Conservation (phyloP, 441 rosid species). For the Corymbia citriodora region DNA sequence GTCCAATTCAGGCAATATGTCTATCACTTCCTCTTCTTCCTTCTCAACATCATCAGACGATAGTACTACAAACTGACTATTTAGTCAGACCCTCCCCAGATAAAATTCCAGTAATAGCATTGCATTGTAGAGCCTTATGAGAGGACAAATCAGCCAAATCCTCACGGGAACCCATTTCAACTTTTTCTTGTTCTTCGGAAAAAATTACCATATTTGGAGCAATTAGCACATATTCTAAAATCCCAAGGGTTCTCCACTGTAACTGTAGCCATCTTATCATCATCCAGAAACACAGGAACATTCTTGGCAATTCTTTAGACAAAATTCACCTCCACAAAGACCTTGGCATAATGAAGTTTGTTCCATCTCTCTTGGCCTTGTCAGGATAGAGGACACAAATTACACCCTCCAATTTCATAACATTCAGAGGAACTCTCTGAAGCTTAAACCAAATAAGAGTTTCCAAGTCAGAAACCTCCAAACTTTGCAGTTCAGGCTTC, state of each 20-base stretch:
- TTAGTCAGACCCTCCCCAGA: not conserved
- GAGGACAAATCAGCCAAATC: not conserved
- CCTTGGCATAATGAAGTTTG: not conserved
- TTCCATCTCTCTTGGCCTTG: not conserved
- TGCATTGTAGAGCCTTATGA: not conserved
- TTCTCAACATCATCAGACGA: not conserved
- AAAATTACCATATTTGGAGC: not conserved
- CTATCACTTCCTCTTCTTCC: not conserved
- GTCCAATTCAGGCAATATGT: not conserved
- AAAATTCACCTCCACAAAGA: not conserved
- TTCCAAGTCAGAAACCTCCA: not conserved
- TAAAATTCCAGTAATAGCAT: not conserved
- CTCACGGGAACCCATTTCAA: not conserved
- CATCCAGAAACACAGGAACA: not conserved
- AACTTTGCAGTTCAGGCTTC: not conserved
- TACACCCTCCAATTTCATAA: not conserved
- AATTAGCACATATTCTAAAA: not conserved
- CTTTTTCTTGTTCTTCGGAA: not conserved
- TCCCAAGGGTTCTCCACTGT: not conserved
- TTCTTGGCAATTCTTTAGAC: not conserved
- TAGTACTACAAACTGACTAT: not conserved
- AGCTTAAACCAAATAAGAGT: not conserved
- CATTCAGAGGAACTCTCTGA: not conserved
- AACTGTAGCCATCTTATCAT: not conserved
- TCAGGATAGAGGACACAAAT: not conserved